Percentiles rank a stretch among this genome's conserved stretches.
phyloP scores from a whole-genome alignment of 306 rosid species.

The Parietaria judaica region DNA sequence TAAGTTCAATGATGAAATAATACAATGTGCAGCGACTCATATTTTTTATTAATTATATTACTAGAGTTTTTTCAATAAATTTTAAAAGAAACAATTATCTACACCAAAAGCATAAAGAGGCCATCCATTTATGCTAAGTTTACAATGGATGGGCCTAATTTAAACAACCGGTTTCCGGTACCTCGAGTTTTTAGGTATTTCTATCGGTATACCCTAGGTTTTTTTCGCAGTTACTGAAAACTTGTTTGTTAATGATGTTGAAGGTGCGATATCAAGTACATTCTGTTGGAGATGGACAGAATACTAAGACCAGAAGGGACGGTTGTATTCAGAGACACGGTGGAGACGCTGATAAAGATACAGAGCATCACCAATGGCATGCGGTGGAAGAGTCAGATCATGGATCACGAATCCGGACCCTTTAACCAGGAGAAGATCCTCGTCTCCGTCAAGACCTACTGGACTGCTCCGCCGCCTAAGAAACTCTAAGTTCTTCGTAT shows the following conservation, averaged over 20 bases:
- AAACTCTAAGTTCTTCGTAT: background rate
- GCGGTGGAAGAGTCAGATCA: constrained; percentile 77
- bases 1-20: too few relatives aligned
- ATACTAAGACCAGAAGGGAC: constrained; percentile 93
- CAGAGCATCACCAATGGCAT: constrained; percentile 57
- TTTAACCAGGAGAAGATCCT: constrained; percentile 94
- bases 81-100: too few relatives aligned
- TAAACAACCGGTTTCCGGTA: too few relatives aligned
- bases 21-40: too few relatives aligned
- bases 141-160: too few relatives aligned
- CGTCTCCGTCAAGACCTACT: constrained; percentile 60
- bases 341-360: constrained; percentile 68
- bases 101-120: too few relatives aligned
- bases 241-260: background rate
- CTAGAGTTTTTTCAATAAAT: too few relatives aligned
- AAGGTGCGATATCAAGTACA: constrained; percentile 65
- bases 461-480: constrained; percentile 56
- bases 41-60: too few relatives aligned
- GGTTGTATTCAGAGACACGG: constrained; percentile 68
- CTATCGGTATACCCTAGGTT: too few relatives aligned
- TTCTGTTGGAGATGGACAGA: constrained; percentile 90
- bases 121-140: too few relatives aligned
- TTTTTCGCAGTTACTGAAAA: too few relatives aligned
- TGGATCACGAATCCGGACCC: constrained; percentile 93
- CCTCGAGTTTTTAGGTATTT: too few relatives aligned